Evolutionary conservation across 805 yeast genomes (phyloP), one percentile per base, ranked within the genome.

Genomic region (Ogataea methylovora): DNA sequence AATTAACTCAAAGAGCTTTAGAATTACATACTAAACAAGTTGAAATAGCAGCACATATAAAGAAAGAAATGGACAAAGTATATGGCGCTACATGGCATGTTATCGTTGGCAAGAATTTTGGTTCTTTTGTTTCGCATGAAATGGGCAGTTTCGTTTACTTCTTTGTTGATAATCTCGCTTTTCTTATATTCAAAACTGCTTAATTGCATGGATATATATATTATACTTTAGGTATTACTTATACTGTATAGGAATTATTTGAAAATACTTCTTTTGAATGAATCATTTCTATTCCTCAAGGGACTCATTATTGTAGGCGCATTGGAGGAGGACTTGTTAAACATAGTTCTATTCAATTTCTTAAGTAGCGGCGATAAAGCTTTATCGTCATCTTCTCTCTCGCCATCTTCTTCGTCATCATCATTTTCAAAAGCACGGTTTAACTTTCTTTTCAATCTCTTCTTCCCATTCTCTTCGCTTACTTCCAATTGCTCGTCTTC

Each of bases 11-110:
- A 12, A 12, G n/a, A n/a, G n/a, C n/a, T n/a, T 20, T 20, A 20
- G 9, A 20, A 9, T 7, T 7, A 7, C 6, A 6, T 46, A 56
- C 56, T 25, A 56, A 69, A 12, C 76, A 73, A 37, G 73, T 73
- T 43, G 90, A 82, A 35, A 62, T 81, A 24, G 88, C 92, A 12
- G 68, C 77, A 0, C 63, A 58, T 35, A 56, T 82, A 40, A 84
- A 83, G 60, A 78, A 79, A 45, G 65, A 66, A 42, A 55, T 82
- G 55, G 92, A 83, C 51, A 66, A 69, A 30, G 55, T 65, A 30
- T 72, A 67, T 39, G 90, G 88, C 0, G 70, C 76, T 20, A 73
- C 84, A 26, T 84, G 92, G 94, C 90, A 84, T 52, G 84, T 80
- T 3, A 69, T 84, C 32, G 87, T 81, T 34, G 94, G 92, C 9